Percentiles rank a stretch among this genome's conserved stretches.
Evolutionary conservation across 345 rosid species (phyloP).

Genomic region (Gossypium sturtianum): DNA sequence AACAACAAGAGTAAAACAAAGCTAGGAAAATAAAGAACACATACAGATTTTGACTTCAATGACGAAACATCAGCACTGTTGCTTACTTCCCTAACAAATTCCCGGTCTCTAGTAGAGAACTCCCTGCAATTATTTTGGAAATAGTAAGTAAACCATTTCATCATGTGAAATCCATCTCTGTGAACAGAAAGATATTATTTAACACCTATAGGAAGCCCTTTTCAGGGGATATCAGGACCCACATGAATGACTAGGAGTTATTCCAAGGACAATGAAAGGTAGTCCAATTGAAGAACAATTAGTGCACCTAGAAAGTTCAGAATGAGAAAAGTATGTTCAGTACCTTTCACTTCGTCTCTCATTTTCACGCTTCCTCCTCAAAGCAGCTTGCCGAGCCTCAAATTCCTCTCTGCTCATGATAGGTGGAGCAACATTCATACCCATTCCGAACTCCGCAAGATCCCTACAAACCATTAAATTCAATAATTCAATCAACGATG

Average conservation of each 20-base stretch:
- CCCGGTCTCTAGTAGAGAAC: slow-evolving; percentile 63
- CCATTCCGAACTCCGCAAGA: slow-evolving; percentile 75
- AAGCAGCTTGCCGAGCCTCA: slow-evolving; percentile 83
- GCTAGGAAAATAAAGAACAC: slow-evolving; percentile 23
- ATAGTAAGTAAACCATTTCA: not conserved
- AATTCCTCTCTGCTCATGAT: slow-evolving; percentile 88
- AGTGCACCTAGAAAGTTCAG: not conserved
- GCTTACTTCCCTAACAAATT: slow-evolving; percentile 61
- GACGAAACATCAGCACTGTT: slow-evolving; percentile 39
- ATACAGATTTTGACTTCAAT: slow-evolving; percentile 51
- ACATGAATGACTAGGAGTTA: not conserved
- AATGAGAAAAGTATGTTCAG: no score
- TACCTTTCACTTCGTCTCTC: slow-evolving; percentile 83
- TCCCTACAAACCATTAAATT: slow-evolving; percentile 45
- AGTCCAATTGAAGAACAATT: not conserved
- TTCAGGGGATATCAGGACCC: not conserved
- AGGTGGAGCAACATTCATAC: slow-evolving; percentile 71
- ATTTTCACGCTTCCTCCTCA: slow-evolving; percentile 76
- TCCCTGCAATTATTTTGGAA: slow-evolving; percentile 49
- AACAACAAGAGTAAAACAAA: slow-evolving; percentile 1
- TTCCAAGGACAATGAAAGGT: not conserved
- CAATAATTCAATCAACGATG: not conserved
- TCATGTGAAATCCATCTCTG: not conserved
- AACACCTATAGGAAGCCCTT: not conserved
- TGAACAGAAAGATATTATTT: not conserved